Evolutionary conservation across 352 stramenopile species (phyloP).

Genomic region (Globisporangium spiculum): DNA sequence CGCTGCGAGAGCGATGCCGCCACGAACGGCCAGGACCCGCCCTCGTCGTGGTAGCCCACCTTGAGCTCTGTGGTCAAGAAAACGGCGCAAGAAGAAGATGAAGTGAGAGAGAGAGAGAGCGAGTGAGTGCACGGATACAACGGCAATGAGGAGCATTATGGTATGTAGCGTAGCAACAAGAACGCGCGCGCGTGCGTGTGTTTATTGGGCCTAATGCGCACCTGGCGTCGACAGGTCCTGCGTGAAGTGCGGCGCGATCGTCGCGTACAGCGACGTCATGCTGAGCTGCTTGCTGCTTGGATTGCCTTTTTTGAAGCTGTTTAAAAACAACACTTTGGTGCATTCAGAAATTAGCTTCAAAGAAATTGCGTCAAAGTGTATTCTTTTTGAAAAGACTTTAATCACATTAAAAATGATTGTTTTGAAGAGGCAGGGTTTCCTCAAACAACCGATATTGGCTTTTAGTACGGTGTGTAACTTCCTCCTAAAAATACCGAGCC

Average conservation of each 20-base stretch:
- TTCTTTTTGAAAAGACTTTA: too few species aligned
- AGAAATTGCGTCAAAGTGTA: too few species aligned
- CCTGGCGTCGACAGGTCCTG: conserved; percentile 57
- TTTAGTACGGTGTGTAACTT: too few species aligned
- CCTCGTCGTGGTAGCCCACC: conserved; percentile 69
- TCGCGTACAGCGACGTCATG: conserved; percentile 72
- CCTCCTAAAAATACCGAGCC: too few species aligned
- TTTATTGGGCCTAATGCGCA: neutral
- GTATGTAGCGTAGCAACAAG: neutral
- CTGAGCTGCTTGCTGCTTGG: too few species aligned
- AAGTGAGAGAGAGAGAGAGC: neutral
- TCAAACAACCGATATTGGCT: too few species aligned
- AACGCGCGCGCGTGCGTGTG: neutral
- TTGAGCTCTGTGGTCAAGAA: conserved; percentile 34
- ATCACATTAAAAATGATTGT: too few species aligned
- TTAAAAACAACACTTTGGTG: too few species aligned
- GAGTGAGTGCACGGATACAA: too few species aligned
- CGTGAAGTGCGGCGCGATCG: conserved; percentile 67
- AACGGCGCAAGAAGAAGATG: neutral
- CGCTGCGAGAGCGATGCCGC: conserved; percentile 54
- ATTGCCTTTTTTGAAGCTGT: neutral
- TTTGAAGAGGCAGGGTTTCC: too few species aligned
- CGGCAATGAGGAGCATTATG: neutral
- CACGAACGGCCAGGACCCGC: conserved; percentile 82
- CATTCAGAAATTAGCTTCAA: too few species aligned